These are phyloP conservation scores for Trichoderma sp. DNA, from an alignment of 2,329 filamentous ascomycete genomes.

Conservation along the genomic window DNA sequence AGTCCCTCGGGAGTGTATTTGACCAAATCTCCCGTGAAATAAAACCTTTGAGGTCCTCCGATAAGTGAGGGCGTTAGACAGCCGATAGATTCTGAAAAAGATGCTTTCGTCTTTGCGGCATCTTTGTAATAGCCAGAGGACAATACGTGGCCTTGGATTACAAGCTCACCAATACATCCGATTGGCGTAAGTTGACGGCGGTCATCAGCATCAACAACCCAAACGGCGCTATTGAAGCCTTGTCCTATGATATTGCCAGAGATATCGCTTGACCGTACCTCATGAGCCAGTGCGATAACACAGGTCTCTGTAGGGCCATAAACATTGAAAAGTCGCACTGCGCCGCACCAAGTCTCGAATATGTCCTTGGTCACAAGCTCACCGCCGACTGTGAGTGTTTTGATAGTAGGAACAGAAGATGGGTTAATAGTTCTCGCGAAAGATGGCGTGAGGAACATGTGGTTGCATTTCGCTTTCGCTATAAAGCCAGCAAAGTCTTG, in stretches of 20 bases:
- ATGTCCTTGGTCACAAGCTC: constrained; percentile 16
- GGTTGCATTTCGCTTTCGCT: background rate
- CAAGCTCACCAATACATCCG: constrained; percentile 39
- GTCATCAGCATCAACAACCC: constrained; percentile 34
- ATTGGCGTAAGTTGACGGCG: constrained; percentile 32
- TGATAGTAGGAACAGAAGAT: constrained; percentile 17
- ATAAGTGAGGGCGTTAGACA: background rate
- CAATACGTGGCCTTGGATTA: constrained; percentile 49
- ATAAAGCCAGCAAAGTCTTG: background rate
- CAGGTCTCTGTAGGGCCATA: constrained; percentile 50
- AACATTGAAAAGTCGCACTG: constrained; percentile 44
- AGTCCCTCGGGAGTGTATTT: constrained; percentile 19
- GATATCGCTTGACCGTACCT: background rate
- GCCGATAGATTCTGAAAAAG: constrained; percentile 50
- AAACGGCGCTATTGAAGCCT: constrained; percentile 26
- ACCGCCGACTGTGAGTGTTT: constrained; percentile 18
- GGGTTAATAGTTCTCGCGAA: constrained; percentile 3
- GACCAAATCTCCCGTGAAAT: constrained; percentile 22
- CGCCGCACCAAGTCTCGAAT: constrained; percentile 28
- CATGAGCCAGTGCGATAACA: constrained; percentile 32
- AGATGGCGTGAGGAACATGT: constrained; percentile 6
- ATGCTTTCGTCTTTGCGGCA: constrained; percentile 44
- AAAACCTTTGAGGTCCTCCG: constrained; percentile 22
- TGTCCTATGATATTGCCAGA: constrained; percentile 23
- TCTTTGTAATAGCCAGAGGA: constrained; percentile 53